Evolutionary conservation across 1,284 basidiomycete species (phyloP), one percentile per base, ranked within the genome.

Genomic region (Malassezia obtusa): DNA sequence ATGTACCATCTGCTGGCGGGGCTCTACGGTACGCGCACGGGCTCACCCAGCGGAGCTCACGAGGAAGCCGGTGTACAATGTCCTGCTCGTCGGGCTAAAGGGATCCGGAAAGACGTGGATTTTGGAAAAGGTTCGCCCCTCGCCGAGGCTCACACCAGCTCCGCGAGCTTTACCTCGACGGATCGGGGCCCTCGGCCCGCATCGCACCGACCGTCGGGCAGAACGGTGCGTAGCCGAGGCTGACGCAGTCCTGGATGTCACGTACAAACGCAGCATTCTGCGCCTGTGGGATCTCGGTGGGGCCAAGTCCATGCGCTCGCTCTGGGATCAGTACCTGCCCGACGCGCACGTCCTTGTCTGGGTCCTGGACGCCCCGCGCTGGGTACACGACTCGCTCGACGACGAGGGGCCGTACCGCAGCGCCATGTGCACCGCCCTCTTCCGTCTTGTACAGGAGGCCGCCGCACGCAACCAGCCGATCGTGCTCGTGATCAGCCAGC

Each of bases 271-370:
- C 28, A 46, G 57, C 44, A 49, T 60, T 7, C 31, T 67, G 35
- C 64, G 63, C 37, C 57, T 64, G n/a, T 67, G 64, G 64, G 64
- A 67, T 33, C 58, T 67, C 2, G 64, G 64, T 2, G 64, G 64
- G 12, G 58, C 61, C 3, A 33, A 52, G 0, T 59, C 60, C 9
- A 63, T 67, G 35, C 62, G 64, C 36, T 49, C 54, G 17, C 52
- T 67, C 1, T 67, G 64, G 64, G 52, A 45, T 49, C 55, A 60
- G 52, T 67, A 67, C 50, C 52, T 60, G 45, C 55, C 59, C 19
- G 64, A 67, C 30, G 57, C 62, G 25, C 56, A 62, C 28, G 59
- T 52, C 10, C 35, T 67, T 8, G 58, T 63, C 10, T 67, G 59
- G 57, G 59, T 61, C 19, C 45, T 67, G 9, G 64, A 64, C 37